Percentiles rank a stretch among this genome's conserved stretches.
Evolutionary conservation across 176 grass and related monocot genomes (phyloP).

Genomic region (Elaeis guineensis): DNA sequence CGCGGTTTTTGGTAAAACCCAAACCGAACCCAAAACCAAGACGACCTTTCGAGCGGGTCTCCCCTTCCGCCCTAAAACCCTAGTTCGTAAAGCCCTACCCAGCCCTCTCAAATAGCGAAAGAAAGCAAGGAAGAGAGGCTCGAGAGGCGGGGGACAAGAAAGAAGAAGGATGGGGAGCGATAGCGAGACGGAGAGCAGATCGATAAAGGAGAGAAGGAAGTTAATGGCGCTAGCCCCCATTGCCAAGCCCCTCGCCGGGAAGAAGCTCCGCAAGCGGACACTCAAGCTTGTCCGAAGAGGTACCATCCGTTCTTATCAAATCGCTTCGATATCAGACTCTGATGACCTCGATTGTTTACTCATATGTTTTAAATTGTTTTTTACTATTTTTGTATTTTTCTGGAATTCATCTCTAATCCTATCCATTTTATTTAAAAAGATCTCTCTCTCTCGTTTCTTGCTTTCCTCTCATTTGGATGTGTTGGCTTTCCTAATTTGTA

Average conservation of each 20-base stretch:
- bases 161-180: slow-evolving; percentile 33
- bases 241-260: slow-evolving; percentile 74
- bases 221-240: slow-evolving; percentile 45
- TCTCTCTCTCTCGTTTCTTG: background rate
- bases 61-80: no score
- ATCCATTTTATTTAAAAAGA: background rate
- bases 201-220: slow-evolving; percentile 23
- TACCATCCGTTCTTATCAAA: slow-evolving; percentile 1
- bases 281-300: slow-evolving; percentile 88
- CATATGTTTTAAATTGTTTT: background rate
- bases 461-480: background rate
- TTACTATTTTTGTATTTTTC: background rate
- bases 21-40: no score
- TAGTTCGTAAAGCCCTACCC: no score
- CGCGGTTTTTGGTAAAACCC: no score
- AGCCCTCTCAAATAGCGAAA: no score
- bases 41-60: no score
- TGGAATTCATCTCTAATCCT: background rate
- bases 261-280: slow-evolving; percentile 71
- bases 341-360: no score
- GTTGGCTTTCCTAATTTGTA: background rate
- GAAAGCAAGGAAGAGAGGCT: no score
- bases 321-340: no score
- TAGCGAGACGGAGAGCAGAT: slow-evolving; percentile 33
- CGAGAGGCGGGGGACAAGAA: background rate